phyloP scores from a whole-genome alignment of 371 early-diverging fungal genomes.

The Lichtheimia corymbifera region DNA sequence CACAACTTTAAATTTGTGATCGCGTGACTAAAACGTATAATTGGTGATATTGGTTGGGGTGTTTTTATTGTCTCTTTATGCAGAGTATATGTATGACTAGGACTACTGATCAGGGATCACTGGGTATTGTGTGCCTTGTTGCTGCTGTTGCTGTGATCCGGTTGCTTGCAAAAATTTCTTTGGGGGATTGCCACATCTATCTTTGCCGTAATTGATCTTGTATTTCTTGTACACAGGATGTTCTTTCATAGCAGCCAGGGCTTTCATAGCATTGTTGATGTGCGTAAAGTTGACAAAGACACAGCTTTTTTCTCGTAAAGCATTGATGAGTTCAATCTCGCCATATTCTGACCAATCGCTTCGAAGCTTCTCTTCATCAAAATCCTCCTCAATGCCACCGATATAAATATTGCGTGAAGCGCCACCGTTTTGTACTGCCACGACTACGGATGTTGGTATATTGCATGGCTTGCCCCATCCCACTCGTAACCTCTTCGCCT shows the following conservation, averaged over 20 bases:
- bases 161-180: conserved; percentile 1
- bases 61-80: no score
- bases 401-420: conserved; percentile 85
- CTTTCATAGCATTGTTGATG: conserved; percentile 66
- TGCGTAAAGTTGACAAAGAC: conserved; percentile 84
- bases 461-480: conserved; percentile 77
- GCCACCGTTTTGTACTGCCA: conserved; percentile 67
- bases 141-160: conserved; percentile 9
- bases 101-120: not conserved
- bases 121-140: not conserved
- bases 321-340: conserved; percentile 76
- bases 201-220: conserved; percentile 78
- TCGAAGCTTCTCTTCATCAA: conserved; percentile 60
- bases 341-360: conserved; percentile 74
- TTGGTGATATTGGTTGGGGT: no score
- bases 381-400: conserved; percentile 59
- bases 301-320: conserved; percentile 72
- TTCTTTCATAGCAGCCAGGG: conserved; percentile 54
- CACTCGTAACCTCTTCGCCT: conserved; percentile 67
- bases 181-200: conserved; percentile 73
- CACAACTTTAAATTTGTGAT: no score
- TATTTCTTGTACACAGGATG: conserved; percentile 54
- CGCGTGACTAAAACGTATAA: no score
- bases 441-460: conserved; percentile 52
- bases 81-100: no score